Base-by-base conservation (phyloP, 2,329 filamentous ascomycete genomes). In the Myotisia sp. region DNA sequence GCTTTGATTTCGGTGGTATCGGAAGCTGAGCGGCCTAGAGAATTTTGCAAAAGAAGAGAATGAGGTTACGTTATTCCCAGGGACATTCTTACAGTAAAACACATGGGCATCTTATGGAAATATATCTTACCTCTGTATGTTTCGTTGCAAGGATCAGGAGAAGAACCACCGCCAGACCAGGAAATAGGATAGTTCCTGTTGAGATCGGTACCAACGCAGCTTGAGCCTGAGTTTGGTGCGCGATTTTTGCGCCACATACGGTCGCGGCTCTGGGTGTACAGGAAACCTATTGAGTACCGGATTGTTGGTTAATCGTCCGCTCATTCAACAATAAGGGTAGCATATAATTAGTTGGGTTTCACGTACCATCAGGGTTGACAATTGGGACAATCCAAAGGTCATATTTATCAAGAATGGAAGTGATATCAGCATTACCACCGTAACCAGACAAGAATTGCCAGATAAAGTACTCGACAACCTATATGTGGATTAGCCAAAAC, bases 331-430 rank as follows among this genome's bases (percentile, higher is more conserved):
- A n/a, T 8, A 29, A 13, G 10, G 12, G 5, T n/a, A n/a, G n/a
- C n/a, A n/a, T n/a, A n/a, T n/a, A n/a, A n/a, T n/a, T n/a, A n/a
- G n/a, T n/a, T n/a, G n/a, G n/a, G 24, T 17, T 12, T 10, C n/a
- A 16, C 56, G 45, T 47, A 67, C 66, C 70, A 38, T 76, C 72
- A 0, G 71, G 70, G 47, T 77, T 76, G 13, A 74, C 69, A 18
- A 76, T 55, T 3, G 73, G 72, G 40, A 76, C 63, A 43, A 79
- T 65, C 51, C 75, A 77, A 44, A 75, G 74, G 53, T 80, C 76
- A 47, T 74, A 76, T 37, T 63, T 69, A 52, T 77, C 64, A 17
- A 78, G 60, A 34, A 70, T 63, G 1, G 52, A 47, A 28, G 51
- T 59, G 23, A 66, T 52, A 3, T 52, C 49, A 1, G 52, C 45